Base-by-base conservation (phyloP, 306 rosid species). In the Pyrus betulifolia region DNA sequence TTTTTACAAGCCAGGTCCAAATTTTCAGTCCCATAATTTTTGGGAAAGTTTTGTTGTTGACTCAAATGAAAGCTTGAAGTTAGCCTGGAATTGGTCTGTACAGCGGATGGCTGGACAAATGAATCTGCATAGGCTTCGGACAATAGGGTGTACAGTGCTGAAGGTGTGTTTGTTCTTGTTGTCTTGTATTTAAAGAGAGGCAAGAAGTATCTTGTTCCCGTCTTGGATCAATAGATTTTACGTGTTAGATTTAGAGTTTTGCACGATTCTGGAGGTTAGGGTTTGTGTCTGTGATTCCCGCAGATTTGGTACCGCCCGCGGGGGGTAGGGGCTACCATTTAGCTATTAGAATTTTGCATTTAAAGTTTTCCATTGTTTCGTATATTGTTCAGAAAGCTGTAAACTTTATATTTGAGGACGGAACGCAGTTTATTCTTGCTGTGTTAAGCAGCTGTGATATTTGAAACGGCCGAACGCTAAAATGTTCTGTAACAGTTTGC, bases 121-220 rank as follows among this genome's bases (percentile, higher is more conserved):
- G 82, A 73, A 79, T 80, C 81, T 61, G 78, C 82, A 72, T 76
- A 71, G 58, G 82, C 64, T 70, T 78, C 61, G 66, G 76, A 80
- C 33, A 21, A 74, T 60, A 66, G 78, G 83, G 82, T 92, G 98
- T 96, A 91, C 96, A 92, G 97, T 25, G 85, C 79, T 79, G 85
- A 75, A 76, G 83, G 85, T 82, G 86, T 84, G 61, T 72, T 78
- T 74, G 54, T 69, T 84, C 90, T 87, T 89, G 82, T 75, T 69
- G 89, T 86, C 87, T 79, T 72, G 70, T 76, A 67, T 84, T 81
- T 66, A 62, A 46, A 62, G 69, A 51, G 77, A 85, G 88, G 85
- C 87, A 70, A 52, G 74, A 80, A 76, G 69, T 83, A 81, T 60
- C 58, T 80, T 68, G 61, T 81, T 82, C 74, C 3, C 70, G 79